These are phyloP conservation scores for Boletus eberwhitei DNA, from an alignment of 768 basidiomycete species.

Conservation along the genomic window DNA sequence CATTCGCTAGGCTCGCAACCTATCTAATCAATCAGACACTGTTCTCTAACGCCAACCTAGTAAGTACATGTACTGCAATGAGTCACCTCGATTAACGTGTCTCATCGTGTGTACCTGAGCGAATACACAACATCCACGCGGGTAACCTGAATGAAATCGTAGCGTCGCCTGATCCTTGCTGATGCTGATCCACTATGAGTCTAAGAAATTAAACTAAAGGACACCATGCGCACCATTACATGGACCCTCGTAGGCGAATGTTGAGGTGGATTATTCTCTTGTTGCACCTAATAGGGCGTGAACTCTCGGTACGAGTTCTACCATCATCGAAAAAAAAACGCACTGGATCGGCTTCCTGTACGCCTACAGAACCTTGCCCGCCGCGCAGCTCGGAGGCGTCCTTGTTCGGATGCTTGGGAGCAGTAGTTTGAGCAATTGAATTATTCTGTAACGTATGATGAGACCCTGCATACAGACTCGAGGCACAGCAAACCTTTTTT, in stretches of 20 bases:
- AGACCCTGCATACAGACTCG: neutral
- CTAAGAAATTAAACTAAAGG: neutral
- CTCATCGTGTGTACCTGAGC: neutral
- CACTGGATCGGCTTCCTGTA: neutral
- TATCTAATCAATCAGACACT: no score
- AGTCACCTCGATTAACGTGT: neutral
- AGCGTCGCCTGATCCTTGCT: neutral
- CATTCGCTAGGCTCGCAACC: no score
- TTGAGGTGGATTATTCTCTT: no score
- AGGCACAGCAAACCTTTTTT: neutral
- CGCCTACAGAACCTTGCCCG: neutral
- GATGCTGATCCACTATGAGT: neutral
- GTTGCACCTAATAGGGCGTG: neutral
- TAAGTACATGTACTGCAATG: no score
- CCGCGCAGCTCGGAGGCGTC: neutral
- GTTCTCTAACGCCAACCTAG: no score
- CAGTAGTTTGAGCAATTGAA: no score
- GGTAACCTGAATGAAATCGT: neutral
- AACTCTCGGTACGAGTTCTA: neutral
- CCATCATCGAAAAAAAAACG: neutral
- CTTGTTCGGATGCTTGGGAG: neutral
- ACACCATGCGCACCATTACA: neutral
- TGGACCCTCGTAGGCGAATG: no score
- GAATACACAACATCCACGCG: neutral
- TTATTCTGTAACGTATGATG: neutral